Evolutionary conservation across 2,329 filamentous ascomycete species (phyloP).

Genomic region (Talaromyces piceae): DNA sequence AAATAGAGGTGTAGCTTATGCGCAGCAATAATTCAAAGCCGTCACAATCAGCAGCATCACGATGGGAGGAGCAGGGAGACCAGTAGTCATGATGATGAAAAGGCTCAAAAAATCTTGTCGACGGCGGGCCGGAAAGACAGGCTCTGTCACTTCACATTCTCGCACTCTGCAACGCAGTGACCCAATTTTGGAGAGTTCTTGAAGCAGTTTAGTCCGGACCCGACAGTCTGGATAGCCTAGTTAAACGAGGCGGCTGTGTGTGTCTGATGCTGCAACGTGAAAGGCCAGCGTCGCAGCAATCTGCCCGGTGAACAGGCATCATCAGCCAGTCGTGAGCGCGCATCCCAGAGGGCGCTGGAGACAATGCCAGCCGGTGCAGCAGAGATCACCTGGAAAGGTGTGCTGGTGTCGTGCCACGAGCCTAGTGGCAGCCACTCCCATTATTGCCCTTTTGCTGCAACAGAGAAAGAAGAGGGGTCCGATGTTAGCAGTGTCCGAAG

Average conservation of each 20-base stretch:
- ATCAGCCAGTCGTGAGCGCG: not conserved
- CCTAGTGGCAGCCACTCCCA: constrained; percentile 1
- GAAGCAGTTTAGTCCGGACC: constrained; percentile 23
- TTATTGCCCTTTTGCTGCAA: not conserved
- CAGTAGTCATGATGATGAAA: constrained; percentile 1
- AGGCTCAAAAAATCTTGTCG: constrained; percentile 1
- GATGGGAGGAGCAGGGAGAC: not conserved
- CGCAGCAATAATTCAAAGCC: not conserved
- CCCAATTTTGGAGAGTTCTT: constrained; percentile 10
- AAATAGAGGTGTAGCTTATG: constrained; percentile 2
- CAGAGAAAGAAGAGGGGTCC: not conserved
- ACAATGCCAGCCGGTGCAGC: not conserved
- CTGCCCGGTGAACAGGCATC: constrained; percentile 4
- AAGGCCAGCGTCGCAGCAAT: constrained; percentile 22
- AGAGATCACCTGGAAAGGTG: not conserved
- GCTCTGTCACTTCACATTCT: constrained; percentile 5
- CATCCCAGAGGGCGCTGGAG: not conserved
- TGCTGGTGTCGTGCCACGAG: not conserved
- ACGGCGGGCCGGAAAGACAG: constrained; percentile 7
- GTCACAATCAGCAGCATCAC: constrained; percentile 2
- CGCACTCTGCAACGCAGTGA: constrained; percentile 5
- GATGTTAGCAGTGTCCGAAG: not conserved
- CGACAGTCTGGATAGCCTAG: constrained; percentile 26
- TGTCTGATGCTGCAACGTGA: constrained; percentile 20
- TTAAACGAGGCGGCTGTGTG: constrained; percentile 28